These are phyloP conservation scores for Fusarium verticillioides DNA, from an alignment of 2,329 filamentous ascomycete genomes.

Conservation along the genomic window DNA sequence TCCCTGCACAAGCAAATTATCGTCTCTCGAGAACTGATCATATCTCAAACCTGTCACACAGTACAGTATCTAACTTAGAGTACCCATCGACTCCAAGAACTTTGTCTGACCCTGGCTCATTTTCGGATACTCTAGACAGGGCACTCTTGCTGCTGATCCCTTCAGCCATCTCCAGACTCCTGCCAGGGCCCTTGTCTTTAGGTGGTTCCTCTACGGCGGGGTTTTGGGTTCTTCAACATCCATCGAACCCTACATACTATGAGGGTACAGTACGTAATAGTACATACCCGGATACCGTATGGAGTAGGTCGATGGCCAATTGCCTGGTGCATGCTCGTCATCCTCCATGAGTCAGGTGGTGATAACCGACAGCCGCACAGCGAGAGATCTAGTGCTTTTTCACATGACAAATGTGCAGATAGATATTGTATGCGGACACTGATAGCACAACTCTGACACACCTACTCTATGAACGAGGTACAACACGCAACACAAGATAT, in stretches of 20 bases:
- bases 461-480: background rate
- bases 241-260: background rate
- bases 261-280: background rate
- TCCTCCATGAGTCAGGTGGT: slow-evolving; percentile 25
- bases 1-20: background rate
- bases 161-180: slow-evolving; percentile 15
- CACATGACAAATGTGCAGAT: background rate
- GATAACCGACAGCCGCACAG: background rate
- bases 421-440: background rate
- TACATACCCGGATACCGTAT: background rate
- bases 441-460: background rate
- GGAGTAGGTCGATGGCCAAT: slow-evolving; percentile 23
- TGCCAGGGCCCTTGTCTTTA: slow-evolving; percentile 13
- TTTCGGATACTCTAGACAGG: slow-evolving; percentile 15
- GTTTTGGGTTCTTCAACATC: slow-evolving; percentile 19
- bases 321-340: slow-evolving; percentile 25
- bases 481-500: slow-evolving; percentile 4
- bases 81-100: background rate
- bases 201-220: slow-evolving; percentile 14
- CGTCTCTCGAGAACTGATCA: background rate
- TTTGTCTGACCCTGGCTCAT: slow-evolving; percentile 3
- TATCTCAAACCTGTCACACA: background rate
- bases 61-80: background rate
- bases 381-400: background rate
- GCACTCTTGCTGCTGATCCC: slow-evolving; percentile 30